Base-by-base conservation (phyloP, 164 flowering plant species). In the Cinnamomum micranthum region DNA sequence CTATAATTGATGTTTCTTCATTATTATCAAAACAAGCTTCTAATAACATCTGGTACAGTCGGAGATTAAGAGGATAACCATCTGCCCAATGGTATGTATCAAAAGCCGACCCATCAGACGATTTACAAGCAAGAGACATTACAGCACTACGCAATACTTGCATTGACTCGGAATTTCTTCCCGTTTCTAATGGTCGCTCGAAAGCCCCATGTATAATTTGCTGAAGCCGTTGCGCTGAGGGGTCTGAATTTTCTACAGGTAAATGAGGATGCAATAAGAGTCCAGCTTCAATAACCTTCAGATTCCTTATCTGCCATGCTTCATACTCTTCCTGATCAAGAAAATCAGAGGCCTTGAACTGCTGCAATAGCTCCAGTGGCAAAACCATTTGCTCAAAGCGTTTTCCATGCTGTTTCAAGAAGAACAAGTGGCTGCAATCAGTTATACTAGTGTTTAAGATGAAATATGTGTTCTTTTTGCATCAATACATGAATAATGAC, bases 51-150 rank as follows among this genome's bases (percentile, higher is more conserved):
- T 83, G 87, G 71, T 95, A 95, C 7, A 95, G 80, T 25, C 82
- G 84, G 41, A 95, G 86, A 76, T 91, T 95, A 70, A 95, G 62
- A 2, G 98, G 98, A 72, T 71, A 77, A 6, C 95, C 97, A 83
- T 93, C 98, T 20, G 97, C 97, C 98, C 98, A 95, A 67, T 91
- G 97, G 76, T 96, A 91, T 28, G 78, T 71, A 31, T 85, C 91
- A 5, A 91, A 50, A 24, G 60, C 70, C 22, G 85, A 81, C 6
- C 89, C 94, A 80, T 91, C 87, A 79, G 79, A 78, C 33, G 92
- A 85, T 81, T 97, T 83, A 71, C 87, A 84, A 60, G 97, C 96
- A 71, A 92, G 93, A 72, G 92, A 76, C 84, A 82, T 84, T 14
- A 89, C 95, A 71, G 80, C 71, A 67, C 67, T 85, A 23, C 90